Conservation (phyloP, 2,329 filamentous ascomycete species). For the Aspergillus tanneri region DNA sequence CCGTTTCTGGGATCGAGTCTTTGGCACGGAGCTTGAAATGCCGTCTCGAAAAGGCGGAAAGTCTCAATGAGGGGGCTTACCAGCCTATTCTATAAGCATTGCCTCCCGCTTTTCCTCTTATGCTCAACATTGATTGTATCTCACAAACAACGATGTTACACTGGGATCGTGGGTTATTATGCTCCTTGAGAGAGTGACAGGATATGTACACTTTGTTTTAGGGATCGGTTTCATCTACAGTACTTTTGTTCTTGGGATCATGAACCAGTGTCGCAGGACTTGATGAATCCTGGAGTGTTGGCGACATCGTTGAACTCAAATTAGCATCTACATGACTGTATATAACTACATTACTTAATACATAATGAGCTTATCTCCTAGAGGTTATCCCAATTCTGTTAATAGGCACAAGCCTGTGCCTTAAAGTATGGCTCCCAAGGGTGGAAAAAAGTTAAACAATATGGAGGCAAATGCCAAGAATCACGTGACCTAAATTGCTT, state of each 20-base stretch:
- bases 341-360: conserved; percentile 21
- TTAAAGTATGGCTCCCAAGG: background rate
- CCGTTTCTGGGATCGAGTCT: conserved; percentile 90
- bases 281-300: background rate
- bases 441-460: background rate
- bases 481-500: conserved; percentile 10
- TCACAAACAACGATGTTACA: background rate
- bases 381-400: too few relatives aligned
- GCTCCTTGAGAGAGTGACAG: too few relatives aligned
- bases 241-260: background rate
- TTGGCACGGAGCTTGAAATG: conserved; percentile 75
- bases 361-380: conserved; percentile 20
- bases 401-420: background rate
- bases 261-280: background rate
- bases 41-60: conserved; percentile 38
- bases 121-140: too few relatives aligned
- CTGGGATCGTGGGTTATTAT: too few relatives aligned
- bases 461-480: conserved; percentile 11
- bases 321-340: conserved; percentile 21
- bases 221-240: background rate
- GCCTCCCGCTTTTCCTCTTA: background rate
- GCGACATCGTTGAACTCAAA: conserved; percentile 4
- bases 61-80: conserved; percentile 30
- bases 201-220: background rate
- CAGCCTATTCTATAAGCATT: too few relatives aligned